Conservation (phyloP, 2,329 filamentous ascomycete species). For the Rachicladosporium sp. region DNA sequence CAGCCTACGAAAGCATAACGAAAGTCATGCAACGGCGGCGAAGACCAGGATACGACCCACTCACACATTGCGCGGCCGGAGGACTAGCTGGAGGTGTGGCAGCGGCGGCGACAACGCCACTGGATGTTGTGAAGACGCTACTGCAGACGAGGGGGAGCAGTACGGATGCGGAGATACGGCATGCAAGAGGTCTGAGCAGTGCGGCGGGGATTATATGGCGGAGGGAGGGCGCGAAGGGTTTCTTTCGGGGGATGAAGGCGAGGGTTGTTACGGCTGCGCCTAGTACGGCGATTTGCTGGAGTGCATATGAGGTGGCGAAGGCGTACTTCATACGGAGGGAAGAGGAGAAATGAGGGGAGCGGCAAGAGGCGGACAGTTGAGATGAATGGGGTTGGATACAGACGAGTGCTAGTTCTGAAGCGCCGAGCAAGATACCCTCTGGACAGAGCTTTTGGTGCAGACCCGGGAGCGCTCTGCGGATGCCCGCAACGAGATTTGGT, state of each 20-base stretch:
- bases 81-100: slow-evolving; percentile 88
- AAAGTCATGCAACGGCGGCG: slow-evolving; percentile 66
- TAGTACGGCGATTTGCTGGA: slow-evolving; percentile 99
- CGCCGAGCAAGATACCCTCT: too few relatives aligned
- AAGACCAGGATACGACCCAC: slow-evolving; percentile 60
- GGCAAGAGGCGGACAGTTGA: not conserved
- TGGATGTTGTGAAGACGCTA: slow-evolving; percentile 97
- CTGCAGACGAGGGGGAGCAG: slow-evolving; percentile 85
- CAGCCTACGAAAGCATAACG: slow-evolving; percentile 93
- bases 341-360: slow-evolving; percentile 16
- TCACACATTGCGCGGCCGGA: slow-evolving; percentile 87
- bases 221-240: slow-evolving; percentile 73
- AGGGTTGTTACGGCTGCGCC: slow-evolving; percentile 94
- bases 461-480: too few relatives aligned
- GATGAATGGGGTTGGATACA: too few relatives aligned
- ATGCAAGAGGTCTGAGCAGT: slow-evolving; percentile 68
- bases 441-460: too few relatives aligned
- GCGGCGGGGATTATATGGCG: slow-evolving; percentile 72
- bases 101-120: slow-evolving; percentile 83
- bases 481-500: too few relatives aligned
- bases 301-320: slow-evolving; percentile 56
- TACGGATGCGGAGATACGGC: slow-evolving; percentile 64
- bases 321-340: slow-evolving; percentile 46
- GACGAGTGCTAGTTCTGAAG: too few relatives aligned
- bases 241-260: slow-evolving; percentile 86